phyloP scores from a whole-genome alignment of 2,329 filamentous ascomycete genomes.

The Trichoderma arundinaceum region DNA sequence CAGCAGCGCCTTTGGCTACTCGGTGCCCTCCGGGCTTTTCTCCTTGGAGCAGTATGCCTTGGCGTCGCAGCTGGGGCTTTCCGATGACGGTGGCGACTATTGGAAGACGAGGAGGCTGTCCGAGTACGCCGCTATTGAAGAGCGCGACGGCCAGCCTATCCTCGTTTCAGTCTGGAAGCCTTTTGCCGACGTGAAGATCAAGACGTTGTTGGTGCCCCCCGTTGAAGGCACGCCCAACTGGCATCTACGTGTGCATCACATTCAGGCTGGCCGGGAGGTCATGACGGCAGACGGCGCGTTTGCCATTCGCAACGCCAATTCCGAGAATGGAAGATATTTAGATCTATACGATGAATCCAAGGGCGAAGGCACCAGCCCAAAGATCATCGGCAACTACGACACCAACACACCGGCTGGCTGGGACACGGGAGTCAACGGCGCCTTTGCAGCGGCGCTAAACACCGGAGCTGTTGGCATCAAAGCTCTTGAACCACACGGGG shows the following conservation, averaged over 20 bases:
- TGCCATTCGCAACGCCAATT: conserved; percentile 65
- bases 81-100: conserved; percentile 63
- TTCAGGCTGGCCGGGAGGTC: conserved; percentile 65
- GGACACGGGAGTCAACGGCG: conserved; percentile 56
- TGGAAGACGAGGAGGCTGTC: conserved; percentile 78
- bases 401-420: conserved; percentile 59
- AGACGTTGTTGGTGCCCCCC: conserved; percentile 69
- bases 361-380: conserved; percentile 58
- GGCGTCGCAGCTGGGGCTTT: conserved; percentile 71
- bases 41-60: conserved; percentile 54
- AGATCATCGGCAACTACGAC: conserved; percentile 67
- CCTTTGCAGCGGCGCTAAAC: conserved; percentile 57
- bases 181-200: conserved; percentile 68
- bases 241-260: conserved; percentile 70
- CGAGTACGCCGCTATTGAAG: conserved; percentile 67
- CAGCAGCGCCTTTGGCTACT: conserved; percentile 76
- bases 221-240: conserved; percentile 65
- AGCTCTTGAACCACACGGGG: conserved; percentile 54
- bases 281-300: conserved; percentile 78
- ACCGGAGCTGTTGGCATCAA: conserved; percentile 63
- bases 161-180: conserved; percentile 74
- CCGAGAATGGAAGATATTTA: conserved; percentile 55
- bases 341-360: conserved; percentile 54
- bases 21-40: conserved; percentile 76
- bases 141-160: conserved; percentile 60